Percentiles rank a stretch among this genome's conserved stretches.
Conservation (phyloP, 2,329 filamentous ascomycete genomes). For the Aspergillus sp. region DNA sequence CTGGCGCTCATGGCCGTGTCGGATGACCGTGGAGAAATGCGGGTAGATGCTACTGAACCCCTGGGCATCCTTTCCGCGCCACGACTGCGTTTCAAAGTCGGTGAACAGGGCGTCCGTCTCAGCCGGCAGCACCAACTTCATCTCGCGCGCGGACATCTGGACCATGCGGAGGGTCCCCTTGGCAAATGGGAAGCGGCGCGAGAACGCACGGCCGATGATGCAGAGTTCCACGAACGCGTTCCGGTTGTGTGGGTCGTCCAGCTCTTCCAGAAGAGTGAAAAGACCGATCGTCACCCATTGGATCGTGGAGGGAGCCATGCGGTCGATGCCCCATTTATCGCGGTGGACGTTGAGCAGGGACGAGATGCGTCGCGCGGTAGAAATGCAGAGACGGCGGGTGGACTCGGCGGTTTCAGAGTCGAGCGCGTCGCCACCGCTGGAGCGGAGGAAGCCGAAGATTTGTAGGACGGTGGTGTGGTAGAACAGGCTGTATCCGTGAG, state of each 20-base stretch:
- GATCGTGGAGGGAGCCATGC: slow-evolving; percentile 22
- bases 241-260: slow-evolving; percentile 20
- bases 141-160: slow-evolving; percentile 23
- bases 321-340: slow-evolving; percentile 28
- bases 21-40: slow-evolving; percentile 15
- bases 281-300: slow-evolving; percentile 26
- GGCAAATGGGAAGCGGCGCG: slow-evolving; percentile 23
- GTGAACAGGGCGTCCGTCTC: slow-evolving; percentile 23
- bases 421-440: slow-evolving; percentile 3
- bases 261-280: slow-evolving; percentile 25
- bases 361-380: slow-evolving; percentile 20
- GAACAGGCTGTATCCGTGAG: slow-evolving; percentile 16
- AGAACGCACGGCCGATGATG: slow-evolving; percentile 20
- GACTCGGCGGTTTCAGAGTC: slow-evolving; percentile 5
- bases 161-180: slow-evolving; percentile 28
- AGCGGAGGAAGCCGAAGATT: slow-evolving; percentile 25
- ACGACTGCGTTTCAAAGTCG: slow-evolving; percentile 18
- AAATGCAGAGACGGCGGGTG: slow-evolving; percentile 17
- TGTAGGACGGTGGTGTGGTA: slow-evolving; percentile 28
- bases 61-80: slow-evolving; percentile 13
- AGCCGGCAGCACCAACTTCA: slow-evolving; percentile 19
- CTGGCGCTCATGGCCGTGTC: slow-evolving; percentile 4
- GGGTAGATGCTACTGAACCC: slow-evolving; percentile 27
- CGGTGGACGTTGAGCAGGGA: slow-evolving; percentile 23
- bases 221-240: slow-evolving; percentile 27